These are phyloP conservation scores for Cadophora luteo-olivacea DNA, from an alignment of 2,329 filamentous ascomycete genomes.

Conservation along the genomic window DNA sequence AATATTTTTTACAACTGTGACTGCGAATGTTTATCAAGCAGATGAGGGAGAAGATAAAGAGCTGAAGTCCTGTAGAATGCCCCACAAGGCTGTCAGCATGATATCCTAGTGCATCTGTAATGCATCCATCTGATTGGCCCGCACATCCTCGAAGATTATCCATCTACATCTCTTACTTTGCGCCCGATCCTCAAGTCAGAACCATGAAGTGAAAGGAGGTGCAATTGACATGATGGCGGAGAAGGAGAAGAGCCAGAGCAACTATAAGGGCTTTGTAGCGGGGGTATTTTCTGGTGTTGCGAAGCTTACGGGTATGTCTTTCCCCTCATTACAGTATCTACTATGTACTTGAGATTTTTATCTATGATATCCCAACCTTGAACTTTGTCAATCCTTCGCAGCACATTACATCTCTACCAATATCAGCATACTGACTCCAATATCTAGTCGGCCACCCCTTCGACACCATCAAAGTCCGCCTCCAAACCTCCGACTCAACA, in stretches of 20 bases:
- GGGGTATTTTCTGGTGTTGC: slow-evolving; percentile 95
- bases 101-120: slow-evolving; percentile 23
- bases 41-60: background rate
- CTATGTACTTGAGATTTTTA: background rate
- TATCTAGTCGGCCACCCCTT: slow-evolving; percentile 71
- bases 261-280: slow-evolving; percentile 94
- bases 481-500: slow-evolving; percentile 80
- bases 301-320: slow-evolving; percentile 78
- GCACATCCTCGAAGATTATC: background rate
- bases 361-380: background rate
- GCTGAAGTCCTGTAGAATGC: background rate
- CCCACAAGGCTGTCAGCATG: slow-evolving; percentile 11
- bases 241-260: slow-evolving; percentile 49
- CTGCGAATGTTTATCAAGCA: background rate
- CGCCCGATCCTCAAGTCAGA: background rate
- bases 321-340: slow-evolving; percentile 6
- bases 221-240: slow-evolving; percentile 31
- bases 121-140: slow-evolving; percentile 19
- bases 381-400: background rate
- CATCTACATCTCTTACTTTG: background rate
- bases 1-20: no score
- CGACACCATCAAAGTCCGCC: slow-evolving; percentile 94
- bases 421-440: background rate
- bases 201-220: slow-evolving; percentile 22
- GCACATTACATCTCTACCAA: background rate